Base-by-base conservation (phyloP, 148 eudicot species). In the Silene conica region DNA sequence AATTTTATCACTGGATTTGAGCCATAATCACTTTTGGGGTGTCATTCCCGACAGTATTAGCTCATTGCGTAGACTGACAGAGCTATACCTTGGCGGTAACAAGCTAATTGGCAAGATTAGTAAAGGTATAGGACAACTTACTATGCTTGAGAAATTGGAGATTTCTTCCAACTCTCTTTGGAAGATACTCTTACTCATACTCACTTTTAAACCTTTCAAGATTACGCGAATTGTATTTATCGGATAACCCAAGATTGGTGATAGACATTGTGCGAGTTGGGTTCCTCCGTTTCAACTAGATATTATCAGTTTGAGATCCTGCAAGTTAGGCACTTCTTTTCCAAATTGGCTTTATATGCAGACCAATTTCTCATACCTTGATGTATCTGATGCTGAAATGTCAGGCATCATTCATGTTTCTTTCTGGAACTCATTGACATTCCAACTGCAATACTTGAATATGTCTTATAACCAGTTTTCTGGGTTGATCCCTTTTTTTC, bases 81-180 rank as follows among this genome's bases (percentile, higher is more conserved):
- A 46, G 0, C 45, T 85, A 19, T 0, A 22, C 5, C 67, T 83
- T n/a, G 11, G n/a, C 12, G 0, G 22, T 66, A 85, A 80, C 21
- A 22, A 48, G 19, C 41, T 86, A 14, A 67, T n/a, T 18, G 82
- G 83, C 6, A 68, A 46, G 0, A 13, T 80, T 12, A 26, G 66
- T 21, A 43, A n/a, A 50, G 14, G 19, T 25, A 50, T 74, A 13
- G 50, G 76, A 15, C 72, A 52, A 28, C 85, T 26, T 26, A 26
- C 28, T 26, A 26, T 26, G 28, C 28, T 26, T 2, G 28, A 26
- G 28, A 26, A 26, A 26, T 26, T 26, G 28, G 28, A 26, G 1
- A 26, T 26, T 26, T 26, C 28, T 26, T 26, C 28, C 28, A 26
- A 26, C 28, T 26, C n/a, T n/a, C 28, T 26, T 26, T 26, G 28